Percentiles rank a stretch among this genome's conserved stretches.
Evolutionary conservation across 352 stramenopile species (phyloP).

Genomic region (Aphanomyces stellatus): DNA sequence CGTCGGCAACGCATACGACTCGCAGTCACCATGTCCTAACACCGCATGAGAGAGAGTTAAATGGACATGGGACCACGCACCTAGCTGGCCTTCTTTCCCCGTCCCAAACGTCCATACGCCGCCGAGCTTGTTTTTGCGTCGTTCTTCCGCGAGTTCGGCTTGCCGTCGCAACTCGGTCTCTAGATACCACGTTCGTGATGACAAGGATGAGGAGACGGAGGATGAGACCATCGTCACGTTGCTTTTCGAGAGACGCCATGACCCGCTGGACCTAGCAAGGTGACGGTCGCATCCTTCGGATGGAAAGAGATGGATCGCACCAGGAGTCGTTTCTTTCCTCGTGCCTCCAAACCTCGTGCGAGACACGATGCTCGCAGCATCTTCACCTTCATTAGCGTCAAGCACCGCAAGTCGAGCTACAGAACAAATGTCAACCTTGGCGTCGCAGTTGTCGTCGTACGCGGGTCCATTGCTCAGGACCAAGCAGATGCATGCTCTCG

Average conservation of each 20-base stretch:
- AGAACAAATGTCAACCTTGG: not conserved
- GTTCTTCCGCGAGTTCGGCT: constrained; percentile 58
- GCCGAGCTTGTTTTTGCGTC: constrained; percentile 67
- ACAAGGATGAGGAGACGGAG: not conserved
- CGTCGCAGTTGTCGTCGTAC: constrained; percentile 24
- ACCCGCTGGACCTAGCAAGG: constrained; percentile 34
- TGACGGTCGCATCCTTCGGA: no score
- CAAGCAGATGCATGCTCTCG: constrained; percentile 62
- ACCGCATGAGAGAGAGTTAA: not conserved
- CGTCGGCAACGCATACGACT: constrained; percentile 39
- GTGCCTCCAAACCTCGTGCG: constrained; percentile 42
- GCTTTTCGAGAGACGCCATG: constrained; percentile 46
- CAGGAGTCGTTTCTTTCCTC: constrained; percentile 57
- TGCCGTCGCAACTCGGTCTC: constrained; percentile 47
- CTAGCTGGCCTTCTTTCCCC: constrained; percentile 56
- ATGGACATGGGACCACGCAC: not conserved
- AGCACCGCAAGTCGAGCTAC: constrained; percentile 70
- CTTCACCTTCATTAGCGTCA: constrained; percentile 77
- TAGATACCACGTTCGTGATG: constrained; percentile 15
- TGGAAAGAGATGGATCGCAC: constrained; percentile 21
- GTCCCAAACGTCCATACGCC: constrained; percentile 78
- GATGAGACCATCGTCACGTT: constrained; percentile 38
- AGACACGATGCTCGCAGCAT: constrained; percentile 74
- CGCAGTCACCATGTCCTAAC: constrained; percentile 46
- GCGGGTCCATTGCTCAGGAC: constrained; percentile 53